Evolutionary conservation across 208 protist species (phyloP).

Genomic region (Paratrypanosoma confusum): DNA sequence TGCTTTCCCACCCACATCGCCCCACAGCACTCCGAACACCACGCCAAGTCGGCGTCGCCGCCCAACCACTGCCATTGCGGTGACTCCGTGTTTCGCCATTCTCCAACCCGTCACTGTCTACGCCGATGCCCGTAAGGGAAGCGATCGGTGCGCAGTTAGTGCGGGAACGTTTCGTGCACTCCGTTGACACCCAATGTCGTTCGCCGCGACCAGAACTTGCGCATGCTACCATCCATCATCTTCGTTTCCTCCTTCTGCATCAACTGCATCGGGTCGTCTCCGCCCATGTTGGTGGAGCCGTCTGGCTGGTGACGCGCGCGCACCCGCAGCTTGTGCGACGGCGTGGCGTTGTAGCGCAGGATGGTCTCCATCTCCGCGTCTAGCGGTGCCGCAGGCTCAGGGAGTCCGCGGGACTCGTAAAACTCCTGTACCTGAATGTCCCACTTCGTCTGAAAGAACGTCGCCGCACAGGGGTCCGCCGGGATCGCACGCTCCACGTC

Average conservation of each 20-base stretch:
- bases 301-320: slow-evolving; percentile 74
- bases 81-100: too few species aligned
- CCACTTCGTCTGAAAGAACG: slow-evolving; percentile 86
- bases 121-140: too few species aligned
- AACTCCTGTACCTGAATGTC: slow-evolving; percentile 90
- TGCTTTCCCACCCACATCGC: too few species aligned
- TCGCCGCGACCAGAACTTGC: slow-evolving; percentile 60
- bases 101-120: too few species aligned
- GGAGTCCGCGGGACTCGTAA: slow-evolving; percentile 57
- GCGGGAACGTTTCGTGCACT: slow-evolving; percentile 43
- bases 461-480: slow-evolving; percentile 48
- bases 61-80: too few species aligned
- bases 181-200: slow-evolving; percentile 62
- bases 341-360: slow-evolving; percentile 64
- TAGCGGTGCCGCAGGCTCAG: slow-evolving; percentile 61
- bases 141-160: too few species aligned
- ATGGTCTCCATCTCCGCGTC: slow-evolving; percentile 71
- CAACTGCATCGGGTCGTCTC: slow-evolving; percentile 72
- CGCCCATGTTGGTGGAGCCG: slow-evolving; percentile 71
- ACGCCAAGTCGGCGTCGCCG: too few species aligned
- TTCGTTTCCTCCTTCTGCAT: slow-evolving; percentile 34
- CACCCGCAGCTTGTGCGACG: slow-evolving; percentile 52
- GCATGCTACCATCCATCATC: slow-evolving; percentile 62
- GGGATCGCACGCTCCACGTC: slow-evolving; percentile 40
- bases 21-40: too few species aligned